A percentile compares a stretch with the other conserved stretches of the same genome.
Evolutionary conservation across 352 stramenopile species (phyloP).

Genomic region (Globisporangium apiculatum): DNA sequence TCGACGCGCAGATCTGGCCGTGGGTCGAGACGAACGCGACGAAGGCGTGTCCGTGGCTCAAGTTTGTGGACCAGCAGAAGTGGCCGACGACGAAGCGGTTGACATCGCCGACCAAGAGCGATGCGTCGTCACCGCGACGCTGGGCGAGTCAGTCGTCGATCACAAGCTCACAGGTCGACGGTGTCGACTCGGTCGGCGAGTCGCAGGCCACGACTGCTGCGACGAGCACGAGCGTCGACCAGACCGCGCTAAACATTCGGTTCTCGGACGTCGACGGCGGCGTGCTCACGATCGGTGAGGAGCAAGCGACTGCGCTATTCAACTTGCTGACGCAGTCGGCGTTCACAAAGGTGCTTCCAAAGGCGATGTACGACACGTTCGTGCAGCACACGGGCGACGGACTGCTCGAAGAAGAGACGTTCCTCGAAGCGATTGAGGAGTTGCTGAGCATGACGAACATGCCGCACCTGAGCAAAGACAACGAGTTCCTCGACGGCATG

Average conservation of each 20-base stretch:
- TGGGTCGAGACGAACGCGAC: conserved; percentile 56
- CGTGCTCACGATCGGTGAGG: conserved; percentile 44
- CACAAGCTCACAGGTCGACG: conserved; percentile 12
- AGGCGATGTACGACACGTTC: conserved; percentile 84
- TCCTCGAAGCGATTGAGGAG: conserved; percentile 73
- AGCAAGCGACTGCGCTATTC: conserved; percentile 53
- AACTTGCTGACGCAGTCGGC: conserved; percentile 55
- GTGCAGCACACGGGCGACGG: conserved; percentile 80
- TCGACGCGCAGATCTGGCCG: conserved; percentile 40
- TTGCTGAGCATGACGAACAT: conserved; percentile 72
- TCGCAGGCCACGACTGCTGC: conserved; percentile 13
- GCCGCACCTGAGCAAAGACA: conserved; percentile 66
- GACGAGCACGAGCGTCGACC: conserved; percentile 11
- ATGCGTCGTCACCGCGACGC: conserved; percentile 8
- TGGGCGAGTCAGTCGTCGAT: conserved; percentile 9
- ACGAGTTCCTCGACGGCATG: conserved; percentile 70
- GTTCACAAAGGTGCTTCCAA: conserved; percentile 62
- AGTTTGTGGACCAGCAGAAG: conserved; percentile 59
- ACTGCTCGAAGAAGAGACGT: conserved; percentile 77
- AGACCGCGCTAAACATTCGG: conserved; percentile 41
- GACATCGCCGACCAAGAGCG: conserved; percentile 18
- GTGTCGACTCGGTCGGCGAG: conserved; percentile 10
- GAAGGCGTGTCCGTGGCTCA: conserved; percentile 59
- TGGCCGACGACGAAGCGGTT: conserved; percentile 56
- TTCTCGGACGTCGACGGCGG: conserved; percentile 67